These are phyloP conservation scores for Wickerhamiella alocasiicola DNA, from an alignment of 805 yeast species.

Conservation along the genomic window DNA sequence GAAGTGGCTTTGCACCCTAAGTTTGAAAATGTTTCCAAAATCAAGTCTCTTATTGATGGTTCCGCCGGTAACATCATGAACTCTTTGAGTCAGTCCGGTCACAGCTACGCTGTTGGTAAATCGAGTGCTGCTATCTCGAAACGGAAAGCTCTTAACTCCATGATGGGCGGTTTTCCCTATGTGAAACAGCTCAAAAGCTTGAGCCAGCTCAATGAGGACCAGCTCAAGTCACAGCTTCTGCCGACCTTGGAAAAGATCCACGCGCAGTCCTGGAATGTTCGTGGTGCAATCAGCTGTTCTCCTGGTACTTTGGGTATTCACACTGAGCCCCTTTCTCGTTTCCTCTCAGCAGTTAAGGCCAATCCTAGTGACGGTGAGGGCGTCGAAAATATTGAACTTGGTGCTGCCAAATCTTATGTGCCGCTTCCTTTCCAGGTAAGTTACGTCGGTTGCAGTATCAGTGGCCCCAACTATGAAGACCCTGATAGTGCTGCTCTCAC, in stretches of 20 bases:
- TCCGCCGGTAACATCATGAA: conserved; percentile 67
- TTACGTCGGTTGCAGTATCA: conserved; percentile 55
- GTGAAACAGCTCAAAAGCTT: conserved; percentile 55
- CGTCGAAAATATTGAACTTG: conserved; percentile 10
- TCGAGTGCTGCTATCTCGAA: conserved; percentile 54
- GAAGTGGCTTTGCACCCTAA: conserved; percentile 61
- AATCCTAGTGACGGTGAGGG: conserved; percentile 1
- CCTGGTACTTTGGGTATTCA: conserved; percentile 16
- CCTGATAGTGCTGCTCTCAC: conserved; percentile 78
- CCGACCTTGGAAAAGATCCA: conserved; percentile 40
- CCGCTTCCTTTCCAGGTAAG: conserved; percentile 81
- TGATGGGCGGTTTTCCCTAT: conserved; percentile 64
- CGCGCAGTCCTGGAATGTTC: conserved; percentile 16
- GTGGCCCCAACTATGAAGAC: conserved; percentile 54
- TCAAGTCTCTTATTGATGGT: conserved; percentile 59
- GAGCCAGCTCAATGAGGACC: conserved; percentile 39
- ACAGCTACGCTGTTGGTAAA: conserved; percentile 59
- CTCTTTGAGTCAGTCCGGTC: conserved; percentile 77
- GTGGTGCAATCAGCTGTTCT: conserved; percentile 23
- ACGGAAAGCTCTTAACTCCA: conserved; percentile 48
- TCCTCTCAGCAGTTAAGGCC: conserved; percentile 12
- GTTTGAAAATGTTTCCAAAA: conserved; percentile 52
- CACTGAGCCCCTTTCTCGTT: conserved; percentile 8
- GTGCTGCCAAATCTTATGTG: conserved; percentile 35
- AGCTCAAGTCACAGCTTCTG: conserved; percentile 40